A percentile compares a stretch with the other conserved stretches of the same genome.
phyloP scores from a whole-genome alignment of 139 green algal genomes.

The Nannochloris sp. region DNA sequence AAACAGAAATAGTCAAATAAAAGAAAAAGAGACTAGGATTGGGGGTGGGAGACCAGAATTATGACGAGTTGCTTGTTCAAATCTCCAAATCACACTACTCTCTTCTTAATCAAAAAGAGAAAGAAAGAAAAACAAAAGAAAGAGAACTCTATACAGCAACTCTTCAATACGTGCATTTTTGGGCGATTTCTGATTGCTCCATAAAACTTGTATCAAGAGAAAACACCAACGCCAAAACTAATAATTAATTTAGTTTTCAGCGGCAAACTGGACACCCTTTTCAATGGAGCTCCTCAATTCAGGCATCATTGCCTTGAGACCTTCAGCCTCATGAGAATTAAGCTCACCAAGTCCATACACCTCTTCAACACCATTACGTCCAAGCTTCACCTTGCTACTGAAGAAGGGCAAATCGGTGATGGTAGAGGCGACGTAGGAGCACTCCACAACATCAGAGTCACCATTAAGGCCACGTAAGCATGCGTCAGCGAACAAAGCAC shows the following conservation, averaged over 20 bases:
- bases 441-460: constrained; percentile 58
- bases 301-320: constrained; percentile 67
- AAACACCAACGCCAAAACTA: no score
- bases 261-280: constrained; percentile 77
- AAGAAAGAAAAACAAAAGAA: no score
- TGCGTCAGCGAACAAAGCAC: constrained; percentile 88
- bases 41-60: no score
- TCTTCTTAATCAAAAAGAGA: no score
- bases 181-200: no score
- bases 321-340: constrained; percentile 81
- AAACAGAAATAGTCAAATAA: no score
- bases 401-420: constrained; percentile 87
- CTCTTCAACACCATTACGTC: constrained; percentile 68
- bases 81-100: no score
- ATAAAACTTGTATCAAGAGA: no score
- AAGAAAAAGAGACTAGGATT: no score
- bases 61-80: no score
- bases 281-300: constrained; percentile 82
- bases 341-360: constrained; percentile 76
- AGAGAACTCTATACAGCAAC: no score
- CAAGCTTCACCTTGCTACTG: constrained; percentile 81
- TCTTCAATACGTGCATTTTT: no score
- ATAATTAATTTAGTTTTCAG: not conserved
- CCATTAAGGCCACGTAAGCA: constrained; percentile 90
- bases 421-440: constrained; percentile 84